A percentile compares a stretch with the other conserved stretches of the same genome.
Conservation (phyloP, 192 early-diverging fungal genomes). For the Gonapodya sp. region DNA sequence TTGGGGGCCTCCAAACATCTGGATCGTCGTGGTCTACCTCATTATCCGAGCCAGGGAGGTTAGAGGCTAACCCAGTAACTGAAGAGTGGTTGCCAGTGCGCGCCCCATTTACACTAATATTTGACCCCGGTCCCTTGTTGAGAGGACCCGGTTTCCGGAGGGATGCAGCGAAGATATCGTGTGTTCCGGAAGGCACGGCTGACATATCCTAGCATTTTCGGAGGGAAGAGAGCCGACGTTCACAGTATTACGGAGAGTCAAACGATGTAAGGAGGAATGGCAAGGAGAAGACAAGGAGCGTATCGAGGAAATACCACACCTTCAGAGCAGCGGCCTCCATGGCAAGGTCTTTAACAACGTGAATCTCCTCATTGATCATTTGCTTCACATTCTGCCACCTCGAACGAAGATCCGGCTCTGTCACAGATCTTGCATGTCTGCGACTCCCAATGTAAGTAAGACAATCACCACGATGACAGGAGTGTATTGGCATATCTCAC, state of each 20-base stretch:
- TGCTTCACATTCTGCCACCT: conserved; percentile 29
- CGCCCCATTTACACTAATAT: no score
- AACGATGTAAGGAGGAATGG: conserved; percentile 7
- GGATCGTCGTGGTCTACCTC: conserved; percentile 20
- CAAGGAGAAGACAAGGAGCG: conserved; percentile 13
- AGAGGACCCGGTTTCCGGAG: not conserved
- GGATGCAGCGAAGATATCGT: not conserved
- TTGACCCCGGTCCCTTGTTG: not conserved
- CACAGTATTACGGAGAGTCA: conserved; percentile 5
- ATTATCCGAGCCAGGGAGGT: no score
- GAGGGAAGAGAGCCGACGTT: no score
- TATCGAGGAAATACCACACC: conserved; percentile 20
- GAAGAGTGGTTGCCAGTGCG: no score
- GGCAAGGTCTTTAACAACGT: conserved; percentile 39
- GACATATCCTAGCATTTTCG: no score
- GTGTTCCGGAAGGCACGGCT: not conserved
- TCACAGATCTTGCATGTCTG: conserved; percentile 34
- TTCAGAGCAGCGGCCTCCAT: conserved; percentile 42
- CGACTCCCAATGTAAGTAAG: no score
- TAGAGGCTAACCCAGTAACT: no score
- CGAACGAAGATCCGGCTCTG: conserved; percentile 20
- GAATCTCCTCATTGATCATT: conserved; percentile 31
- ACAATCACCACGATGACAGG: no score
- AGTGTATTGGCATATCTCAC: not conserved
- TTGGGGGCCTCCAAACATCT: conserved; percentile 45